Evolutionary conservation across 495 filamentous ascomycete species (phyloP), one percentile per base, ranked within the genome.

Genomic region (Trypethelium eluteriae): DNA sequence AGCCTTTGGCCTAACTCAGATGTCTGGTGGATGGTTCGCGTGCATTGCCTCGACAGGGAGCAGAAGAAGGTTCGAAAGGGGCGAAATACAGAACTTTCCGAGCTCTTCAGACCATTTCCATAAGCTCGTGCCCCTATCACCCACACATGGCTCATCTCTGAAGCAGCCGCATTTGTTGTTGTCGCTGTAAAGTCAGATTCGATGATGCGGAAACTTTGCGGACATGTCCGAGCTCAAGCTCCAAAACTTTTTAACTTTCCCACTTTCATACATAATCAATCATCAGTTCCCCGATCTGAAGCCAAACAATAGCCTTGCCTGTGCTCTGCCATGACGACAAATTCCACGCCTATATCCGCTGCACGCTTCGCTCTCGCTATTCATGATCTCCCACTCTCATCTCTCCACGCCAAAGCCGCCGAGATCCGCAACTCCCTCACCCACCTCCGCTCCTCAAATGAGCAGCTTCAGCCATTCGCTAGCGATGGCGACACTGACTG

Each of bases 361-460:
- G 71, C 80, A 39, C 81, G 79, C 70, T 90, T 92, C 80, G 85
- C 89, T 68, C 80, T 81, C 73, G 92, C 92, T 14, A 82, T 96
- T 67, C 76, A 81, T 70, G 84, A 87, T 69, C 86, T 96, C 36
- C 83, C 89, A 46, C 77, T 93, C 71, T 82, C 83, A 66, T 79
- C 81, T 50, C 83, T 96, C 50, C 88, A 92, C 79, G 78, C 85
- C 76, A 96, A 96, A 81, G 86, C 86, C 69, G 82, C 85, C 69
- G 92, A 96, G 74, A 80, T 96, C 49, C 86, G 83, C 74, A 96
- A 95, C 81, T 86, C 83, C 63, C 90, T 94, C 74, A 80, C 84
- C 9, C 92, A 96, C 74, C 88, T 96, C 32, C 81, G 86, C 65
- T 85, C 86, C 76, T 92, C 88, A 35, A 96, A 96, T 77, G 61